Evolutionary conservation across 345 rosid genomes (phyloP).

Genomic region (Turritis glabra): DNA sequence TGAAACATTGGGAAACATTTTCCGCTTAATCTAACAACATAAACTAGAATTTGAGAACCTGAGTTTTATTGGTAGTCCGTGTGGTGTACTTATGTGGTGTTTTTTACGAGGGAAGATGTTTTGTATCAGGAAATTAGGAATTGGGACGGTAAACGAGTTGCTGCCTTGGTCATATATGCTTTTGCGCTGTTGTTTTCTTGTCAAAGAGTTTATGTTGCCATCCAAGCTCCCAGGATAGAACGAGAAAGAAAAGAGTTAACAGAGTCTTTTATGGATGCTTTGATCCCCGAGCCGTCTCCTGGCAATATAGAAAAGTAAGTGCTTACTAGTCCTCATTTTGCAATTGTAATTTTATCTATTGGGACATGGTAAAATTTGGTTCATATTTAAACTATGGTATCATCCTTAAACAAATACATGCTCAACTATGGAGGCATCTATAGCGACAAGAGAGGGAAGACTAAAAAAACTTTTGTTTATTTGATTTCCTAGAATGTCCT

Average conservation of each 20-base stretch:
- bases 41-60: background rate
- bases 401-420: background rate
- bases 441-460: constrained; percentile 14
- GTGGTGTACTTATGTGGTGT: background rate
- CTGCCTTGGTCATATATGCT: constrained; percentile 60
- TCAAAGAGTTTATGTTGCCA: constrained; percentile 59
- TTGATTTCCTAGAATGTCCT: constrained; percentile 29
- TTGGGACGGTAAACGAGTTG: constrained; percentile 74
- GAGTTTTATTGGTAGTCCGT: background rate
- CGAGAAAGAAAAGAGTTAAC: constrained; percentile 69
- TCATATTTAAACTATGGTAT: background rate
- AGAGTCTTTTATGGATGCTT: constrained; percentile 94
- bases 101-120: constrained; percentile 4
- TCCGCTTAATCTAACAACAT: no score
- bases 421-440: constrained; percentile 2
- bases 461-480: constrained; percentile 6
- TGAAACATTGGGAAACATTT: background rate
- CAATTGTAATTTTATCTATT: background rate
- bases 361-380: background rate
- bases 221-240: constrained; percentile 65
- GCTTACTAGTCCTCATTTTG: constrained; percentile 4
- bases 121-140: constrained; percentile 68
- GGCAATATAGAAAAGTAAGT: constrained; percentile 67
- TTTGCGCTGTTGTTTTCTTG: constrained; percentile 57
- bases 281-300: constrained; percentile 94